Evolutionary conservation across 345 rosid species (phyloP), one percentile per base, ranked within the genome.

Genomic region (Gynandropsis gynandra): DNA sequence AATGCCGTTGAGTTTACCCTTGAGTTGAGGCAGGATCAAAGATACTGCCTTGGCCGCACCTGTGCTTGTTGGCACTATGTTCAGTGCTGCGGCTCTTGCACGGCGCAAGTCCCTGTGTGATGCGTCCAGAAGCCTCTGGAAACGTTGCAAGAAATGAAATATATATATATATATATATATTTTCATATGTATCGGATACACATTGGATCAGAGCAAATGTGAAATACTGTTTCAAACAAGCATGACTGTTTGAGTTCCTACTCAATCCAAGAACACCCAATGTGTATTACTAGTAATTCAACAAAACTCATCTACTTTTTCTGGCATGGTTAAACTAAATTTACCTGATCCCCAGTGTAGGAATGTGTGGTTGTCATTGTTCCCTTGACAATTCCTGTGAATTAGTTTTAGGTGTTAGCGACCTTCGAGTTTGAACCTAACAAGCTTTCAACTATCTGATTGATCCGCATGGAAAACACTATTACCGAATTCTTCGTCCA

Each of bases 1-100:
- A 36, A 92, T 92, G 12, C 98, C 96, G 20, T 92, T 92, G 65
- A 92, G 98, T 76, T 87, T 92, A 11, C 98, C 98, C 72, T 87
- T 92, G 14, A 92, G 93, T 70, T 92, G 95, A 1, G 98, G 98
- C 9, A 92, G 69, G 56, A 87, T 96, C 8, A 92, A 80, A 17
- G 98, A 92, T 46, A 92, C 98, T 0, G 96, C 96, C 79, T 92
- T 92, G 16, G 98, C 98, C 31, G 98, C 98, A 40, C 98, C 96
- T 0, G 98, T 87, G 86, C 95, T 92, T 33, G 96, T 92, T 9
- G 98, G 96, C 16, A 92, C 98, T 29, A 87, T 92, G 93, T 78
- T 92, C 64, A 92, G 59, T 27, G 96, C 96, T 6, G 98, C 96
- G 3, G 98, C 96, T 64, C 98, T 84, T 44, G 98, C 98, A 70